These are phyloP conservation scores for Ajuga reptans DNA, from an alignment of 305 asterid genomes.

Conservation along the genomic window DNA sequence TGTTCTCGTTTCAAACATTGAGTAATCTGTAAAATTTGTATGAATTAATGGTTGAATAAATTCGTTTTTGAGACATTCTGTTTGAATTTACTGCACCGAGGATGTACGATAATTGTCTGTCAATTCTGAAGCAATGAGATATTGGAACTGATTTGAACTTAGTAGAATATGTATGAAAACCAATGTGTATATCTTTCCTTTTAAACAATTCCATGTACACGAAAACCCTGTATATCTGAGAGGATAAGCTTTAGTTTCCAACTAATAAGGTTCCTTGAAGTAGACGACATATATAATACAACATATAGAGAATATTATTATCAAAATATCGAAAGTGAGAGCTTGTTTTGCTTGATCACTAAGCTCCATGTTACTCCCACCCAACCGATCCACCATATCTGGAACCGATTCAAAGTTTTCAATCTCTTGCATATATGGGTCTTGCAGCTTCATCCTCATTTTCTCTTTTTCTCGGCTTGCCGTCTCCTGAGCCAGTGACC, in stretches of 20 bases:
- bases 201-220: slow-evolving; percentile 7
- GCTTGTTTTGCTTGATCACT: slow-evolving; percentile 76
- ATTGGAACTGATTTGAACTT: neutral
- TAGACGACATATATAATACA: slow-evolving; percentile 51
- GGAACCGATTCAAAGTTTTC: slow-evolving; percentile 51
- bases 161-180: neutral
- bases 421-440: slow-evolving; percentile 56
- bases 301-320: slow-evolving; percentile 53
- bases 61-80: neutral
- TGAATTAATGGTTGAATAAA: neutral
- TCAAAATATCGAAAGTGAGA: slow-evolving; percentile 62
- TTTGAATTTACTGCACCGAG: neutral
- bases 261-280: slow-evolving; percentile 59
- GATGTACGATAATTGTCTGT: neutral
- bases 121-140: neutral
- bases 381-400: slow-evolving; percentile 80
- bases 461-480: slow-evolving; percentile 74
- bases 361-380: slow-evolving; percentile 76
- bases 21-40: neutral
- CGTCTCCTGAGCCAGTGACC: slow-evolving; percentile 82
- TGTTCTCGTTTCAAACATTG: neutral
- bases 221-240: neutral
- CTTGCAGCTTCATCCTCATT: slow-evolving; percentile 64
- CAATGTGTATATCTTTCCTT: neutral
- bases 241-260: neutral